phyloP scores from a whole-genome alignment of 345 rosid genomes.

The Populus simonii region DNA sequence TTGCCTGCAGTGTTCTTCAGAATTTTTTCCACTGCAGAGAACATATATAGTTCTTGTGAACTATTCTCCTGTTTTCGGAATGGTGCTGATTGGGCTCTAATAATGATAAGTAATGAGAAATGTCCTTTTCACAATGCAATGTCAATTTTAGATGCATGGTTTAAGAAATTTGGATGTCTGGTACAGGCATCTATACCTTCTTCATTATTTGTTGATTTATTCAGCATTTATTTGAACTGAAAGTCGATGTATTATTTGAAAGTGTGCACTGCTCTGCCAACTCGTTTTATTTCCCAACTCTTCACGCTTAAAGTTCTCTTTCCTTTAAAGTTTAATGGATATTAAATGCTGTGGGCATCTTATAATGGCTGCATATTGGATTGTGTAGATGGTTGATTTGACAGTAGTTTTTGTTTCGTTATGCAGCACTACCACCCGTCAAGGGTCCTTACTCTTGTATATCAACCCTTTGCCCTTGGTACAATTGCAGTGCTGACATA shows the following conservation, averaged over 20 bases:
- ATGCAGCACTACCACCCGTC: conserved; percentile 72
- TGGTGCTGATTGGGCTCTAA: neutral
- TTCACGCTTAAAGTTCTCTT: neutral
- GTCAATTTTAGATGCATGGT: neutral
- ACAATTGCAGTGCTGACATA: conserved; percentile 55
- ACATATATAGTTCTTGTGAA: neutral
- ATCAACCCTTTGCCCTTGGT: conserved; percentile 70
- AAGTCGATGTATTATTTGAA: neutral
- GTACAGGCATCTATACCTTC: neutral
- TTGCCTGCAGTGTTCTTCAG: neutral
- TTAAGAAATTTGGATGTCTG: neutral
- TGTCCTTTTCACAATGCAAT: neutral
- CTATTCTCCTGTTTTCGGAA: neutral
- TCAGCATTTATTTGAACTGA: neutral
- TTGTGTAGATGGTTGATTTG: neutral
- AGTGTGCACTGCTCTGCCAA: neutral
- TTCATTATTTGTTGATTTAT: neutral
- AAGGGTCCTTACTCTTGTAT: conserved; percentile 71
- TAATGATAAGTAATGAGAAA: neutral
- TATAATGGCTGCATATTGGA: neutral
- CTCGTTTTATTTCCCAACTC: neutral
- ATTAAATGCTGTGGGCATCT: neutral
- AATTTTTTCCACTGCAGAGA: neutral
- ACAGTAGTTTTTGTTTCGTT: conserved; percentile 6
- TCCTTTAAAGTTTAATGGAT: neutral